Conservation (phyloP, 2,329 filamentous ascomycete genomes). For the Epichloe brachyelytri region DNA sequence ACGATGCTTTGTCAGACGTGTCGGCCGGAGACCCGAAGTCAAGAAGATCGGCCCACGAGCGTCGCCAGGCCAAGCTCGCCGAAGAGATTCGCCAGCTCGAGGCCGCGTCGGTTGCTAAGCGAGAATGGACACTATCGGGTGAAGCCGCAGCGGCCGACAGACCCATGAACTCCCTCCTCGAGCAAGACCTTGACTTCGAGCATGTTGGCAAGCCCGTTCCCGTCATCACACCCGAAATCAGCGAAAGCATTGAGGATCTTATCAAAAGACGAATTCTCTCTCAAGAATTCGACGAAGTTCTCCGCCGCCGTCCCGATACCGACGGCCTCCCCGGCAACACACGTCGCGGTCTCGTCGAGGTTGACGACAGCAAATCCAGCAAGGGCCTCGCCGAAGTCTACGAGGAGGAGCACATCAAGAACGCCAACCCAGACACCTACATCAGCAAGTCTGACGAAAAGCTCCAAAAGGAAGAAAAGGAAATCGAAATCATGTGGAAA, state of each 20-base stretch:
- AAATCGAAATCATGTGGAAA: conserved; percentile 74
- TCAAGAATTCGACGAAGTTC: conserved; percentile 84
- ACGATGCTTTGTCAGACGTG: conserved; percentile 50
- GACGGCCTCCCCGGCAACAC: conserved; percentile 46
- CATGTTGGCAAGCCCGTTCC: conserved; percentile 88
- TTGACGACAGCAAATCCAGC: conserved; percentile 79
- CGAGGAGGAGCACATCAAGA: conserved; percentile 78
- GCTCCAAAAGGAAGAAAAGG: conserved; percentile 65
- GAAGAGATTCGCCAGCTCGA: conserved; percentile 90
- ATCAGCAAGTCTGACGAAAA: conserved; percentile 75
- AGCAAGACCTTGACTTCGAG: conserved; percentile 93
- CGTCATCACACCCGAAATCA: conserved; percentile 83
- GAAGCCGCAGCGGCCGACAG: conserved; percentile 75
- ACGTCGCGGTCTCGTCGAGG: conserved; percentile 61
- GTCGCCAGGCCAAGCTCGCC: conserved; percentile 69
- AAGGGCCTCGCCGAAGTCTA: conserved; percentile 86
- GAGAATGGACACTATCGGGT: conserved; percentile 80
- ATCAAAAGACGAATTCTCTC: conserved; percentile 88
- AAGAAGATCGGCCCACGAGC: conserved; percentile 74
- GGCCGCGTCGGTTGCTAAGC: conserved; percentile 75
- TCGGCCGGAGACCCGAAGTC: conserved; percentile 59
- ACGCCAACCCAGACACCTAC: conserved; percentile 63
- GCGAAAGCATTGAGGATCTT: conserved; percentile 80
- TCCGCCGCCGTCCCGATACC: conserved; percentile 66
- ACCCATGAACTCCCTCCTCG: conserved; percentile 81